Evolutionary conservation across 371 early-diverging fungal genomes (phyloP).

Genomic region (Paraphysoderma sedebokerense): DNA sequence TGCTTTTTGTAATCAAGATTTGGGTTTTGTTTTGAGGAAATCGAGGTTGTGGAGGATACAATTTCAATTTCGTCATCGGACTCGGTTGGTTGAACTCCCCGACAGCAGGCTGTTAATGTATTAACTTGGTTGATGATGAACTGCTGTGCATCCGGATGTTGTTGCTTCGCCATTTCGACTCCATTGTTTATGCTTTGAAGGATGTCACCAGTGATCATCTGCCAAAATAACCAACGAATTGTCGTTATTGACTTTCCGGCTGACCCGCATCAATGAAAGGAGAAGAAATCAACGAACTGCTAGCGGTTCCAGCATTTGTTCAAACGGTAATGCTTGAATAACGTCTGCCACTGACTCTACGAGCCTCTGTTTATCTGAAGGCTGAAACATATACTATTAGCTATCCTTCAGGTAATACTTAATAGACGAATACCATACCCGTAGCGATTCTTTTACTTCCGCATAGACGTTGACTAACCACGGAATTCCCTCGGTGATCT

Average conservation of each 20-base stretch:
- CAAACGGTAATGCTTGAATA: background rate
- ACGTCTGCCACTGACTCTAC: background rate
- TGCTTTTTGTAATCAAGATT: no score
- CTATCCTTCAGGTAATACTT: background rate
- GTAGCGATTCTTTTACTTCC: background rate
- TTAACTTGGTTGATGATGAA: background rate
- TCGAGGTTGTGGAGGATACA: no score
- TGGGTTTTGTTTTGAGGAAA: no score
- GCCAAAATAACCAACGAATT: background rate
- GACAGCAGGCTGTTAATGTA: no score
- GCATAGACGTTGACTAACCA: background rate
- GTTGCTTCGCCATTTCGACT: background rate
- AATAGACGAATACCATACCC: background rate
- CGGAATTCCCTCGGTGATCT: background rate
- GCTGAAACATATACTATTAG: background rate
- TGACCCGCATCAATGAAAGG: no score
- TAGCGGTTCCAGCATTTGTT: background rate
- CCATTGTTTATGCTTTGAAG: background rate
- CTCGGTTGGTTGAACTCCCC: no score
- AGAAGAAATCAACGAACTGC: no score
- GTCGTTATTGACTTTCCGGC: background rate
- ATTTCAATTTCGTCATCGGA: no score
- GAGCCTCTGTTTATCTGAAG: background rate
- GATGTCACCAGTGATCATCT: background rate
- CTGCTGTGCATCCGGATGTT: background rate